These are phyloP conservation scores for Melaleuca quinquenervia DNA, from an alignment of 345 rosid genomes.

Conservation along the genomic window DNA sequence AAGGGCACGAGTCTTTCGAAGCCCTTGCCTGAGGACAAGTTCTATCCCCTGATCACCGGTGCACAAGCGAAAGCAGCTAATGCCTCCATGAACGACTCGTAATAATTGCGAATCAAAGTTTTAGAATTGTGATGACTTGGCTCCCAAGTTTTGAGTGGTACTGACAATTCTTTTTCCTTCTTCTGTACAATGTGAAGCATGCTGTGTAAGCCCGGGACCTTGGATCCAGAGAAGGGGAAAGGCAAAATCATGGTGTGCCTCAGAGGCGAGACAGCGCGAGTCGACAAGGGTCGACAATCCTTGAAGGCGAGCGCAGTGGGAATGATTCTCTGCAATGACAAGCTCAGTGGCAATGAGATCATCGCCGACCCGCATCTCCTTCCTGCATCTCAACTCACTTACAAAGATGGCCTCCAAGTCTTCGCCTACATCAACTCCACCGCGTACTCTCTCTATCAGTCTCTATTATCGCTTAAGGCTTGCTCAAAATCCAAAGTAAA, in stretches of 20 bases:
- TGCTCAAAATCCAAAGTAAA: not conserved
- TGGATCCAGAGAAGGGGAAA: constrained; percentile 34
- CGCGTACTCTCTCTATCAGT: constrained; percentile 1
- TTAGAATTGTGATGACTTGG: not conserved
- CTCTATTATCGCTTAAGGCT: not conserved
- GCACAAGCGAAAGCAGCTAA: constrained; percentile 16
- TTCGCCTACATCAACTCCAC: constrained; percentile 30
- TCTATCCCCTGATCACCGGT: constrained; percentile 26
- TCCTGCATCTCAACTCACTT: constrained; percentile 50
- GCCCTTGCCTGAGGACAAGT: constrained; percentile 13
- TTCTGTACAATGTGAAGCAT: constrained; percentile 2
- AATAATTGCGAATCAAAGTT: constrained; percentile 1
- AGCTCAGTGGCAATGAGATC: constrained; percentile 26
- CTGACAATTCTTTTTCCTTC: not conserved
- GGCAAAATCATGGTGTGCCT: constrained; percentile 51
- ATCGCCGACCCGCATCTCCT: constrained; percentile 49
- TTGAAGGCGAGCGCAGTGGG: constrained; percentile 48
- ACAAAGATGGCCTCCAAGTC: constrained; percentile 34
- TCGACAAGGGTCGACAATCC: constrained; percentile 40
- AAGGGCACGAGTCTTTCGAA: constrained; percentile 34
- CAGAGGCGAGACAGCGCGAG: constrained; percentile 29
- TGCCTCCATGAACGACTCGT: constrained; percentile 23
- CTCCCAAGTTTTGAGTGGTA: not conserved
- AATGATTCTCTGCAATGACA: constrained; percentile 62
- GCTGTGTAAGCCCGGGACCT: constrained; percentile 18